phyloP scores from a whole-genome alignment of 2,329 filamentous ascomycete species.

The Colletotrichum neosansevieriae region DNA sequence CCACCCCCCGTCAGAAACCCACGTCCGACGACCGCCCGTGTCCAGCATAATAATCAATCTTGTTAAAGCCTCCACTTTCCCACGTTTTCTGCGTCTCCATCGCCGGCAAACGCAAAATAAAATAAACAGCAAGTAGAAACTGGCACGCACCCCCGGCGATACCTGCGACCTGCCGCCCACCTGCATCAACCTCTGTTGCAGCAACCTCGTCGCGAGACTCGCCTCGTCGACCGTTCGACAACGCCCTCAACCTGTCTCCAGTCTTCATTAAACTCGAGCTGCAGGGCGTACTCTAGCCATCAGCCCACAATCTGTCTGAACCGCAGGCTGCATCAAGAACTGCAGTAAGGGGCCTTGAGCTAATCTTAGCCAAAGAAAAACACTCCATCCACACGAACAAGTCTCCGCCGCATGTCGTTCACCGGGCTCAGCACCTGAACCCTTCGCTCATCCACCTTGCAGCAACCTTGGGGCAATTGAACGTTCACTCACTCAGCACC shows the following conservation, averaged over 20 bases:
- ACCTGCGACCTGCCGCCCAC: neutral
- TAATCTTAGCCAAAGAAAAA: constrained; percentile 17
- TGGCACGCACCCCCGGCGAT: constrained; percentile 5
- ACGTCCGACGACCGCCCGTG: constrained; percentile 4
- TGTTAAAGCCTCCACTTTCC: constrained; percentile 14
- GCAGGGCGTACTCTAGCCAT: constrained; percentile 15
- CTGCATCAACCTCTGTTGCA: constrained; percentile 24
- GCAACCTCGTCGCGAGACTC: neutral
- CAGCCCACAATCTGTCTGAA: constrained; percentile 28
- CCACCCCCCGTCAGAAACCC: constrained; percentile 18
- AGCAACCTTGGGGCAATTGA: neutral
- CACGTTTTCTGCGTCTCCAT: constrained; percentile 1
- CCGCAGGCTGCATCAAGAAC: constrained; percentile 23
- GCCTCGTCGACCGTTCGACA: neutral
- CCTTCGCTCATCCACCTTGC: constrained; percentile 8
- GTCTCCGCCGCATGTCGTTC: neutral
- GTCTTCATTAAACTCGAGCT: constrained; percentile 38
- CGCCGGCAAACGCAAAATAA: neutral
- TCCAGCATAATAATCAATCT: neutral
- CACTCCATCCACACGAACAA: neutral
- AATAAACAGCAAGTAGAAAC: neutral
- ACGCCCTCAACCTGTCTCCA: constrained; percentile 7
- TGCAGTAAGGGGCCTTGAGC: constrained; percentile 22
- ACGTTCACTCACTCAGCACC: neutral
- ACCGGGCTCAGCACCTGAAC: constrained; percentile 9